Base-by-base conservation (phyloP, 208 protist genomes). In the Borovskyia barvae region DNA sequence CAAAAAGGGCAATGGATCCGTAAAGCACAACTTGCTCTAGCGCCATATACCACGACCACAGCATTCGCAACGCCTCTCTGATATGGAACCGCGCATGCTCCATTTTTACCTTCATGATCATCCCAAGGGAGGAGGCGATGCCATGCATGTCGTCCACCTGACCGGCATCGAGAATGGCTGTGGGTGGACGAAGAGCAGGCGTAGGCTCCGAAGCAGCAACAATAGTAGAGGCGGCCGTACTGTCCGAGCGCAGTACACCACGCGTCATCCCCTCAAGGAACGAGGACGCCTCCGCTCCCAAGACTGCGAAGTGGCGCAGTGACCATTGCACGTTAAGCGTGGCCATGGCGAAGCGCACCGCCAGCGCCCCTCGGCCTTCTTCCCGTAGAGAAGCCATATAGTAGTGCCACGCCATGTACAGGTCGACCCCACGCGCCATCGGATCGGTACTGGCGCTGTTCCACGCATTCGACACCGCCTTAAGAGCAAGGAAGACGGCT, bases 241-340 rank as follows among this genome's bases (percentile, higher is more conserved):
- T n/a, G n/a, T n/a, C n/a, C n/a, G n/a, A n/a, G n/a, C n/a, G n/a
- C n/a, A n/a, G n/a, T n/a, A n/a, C n/a, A n/a, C n/a, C n/a, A n/a
- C n/a, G n/a, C n/a, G n/a, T n/a, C n/a, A n/a, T n/a, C n/a, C n/a
- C n/a, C n/a, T n/a, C n/a, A n/a, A n/a, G n/a, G n/a, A n/a, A n/a
- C n/a, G n/a, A n/a, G n/a, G n/a, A n/a, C n/a, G n/a, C n/a, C n/a
- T n/a, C n/a, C n/a, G n/a, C n/a, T n/a, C n/a, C n/a, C n/a, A n/a
- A n/a, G n/a, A 47, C 5, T 8, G 39, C 49, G 25, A 71, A 71
- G 49, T 71, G 64, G 20, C 64, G 54, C 49, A 71, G 30, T n/a
- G 60, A 76, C 69, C 69, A 70, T 46, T 76, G 59, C 37, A 69
- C 22, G 19, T 66, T 77, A 17, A 72, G 52, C 15, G 60, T 45